A percentile compares a stretch with the other conserved stretches of the same genome.
These are phyloP conservation scores for Styphnolobium japonicum DNA, from an alignment of 306 rosid genomes.

Conservation along the genomic window DNA sequence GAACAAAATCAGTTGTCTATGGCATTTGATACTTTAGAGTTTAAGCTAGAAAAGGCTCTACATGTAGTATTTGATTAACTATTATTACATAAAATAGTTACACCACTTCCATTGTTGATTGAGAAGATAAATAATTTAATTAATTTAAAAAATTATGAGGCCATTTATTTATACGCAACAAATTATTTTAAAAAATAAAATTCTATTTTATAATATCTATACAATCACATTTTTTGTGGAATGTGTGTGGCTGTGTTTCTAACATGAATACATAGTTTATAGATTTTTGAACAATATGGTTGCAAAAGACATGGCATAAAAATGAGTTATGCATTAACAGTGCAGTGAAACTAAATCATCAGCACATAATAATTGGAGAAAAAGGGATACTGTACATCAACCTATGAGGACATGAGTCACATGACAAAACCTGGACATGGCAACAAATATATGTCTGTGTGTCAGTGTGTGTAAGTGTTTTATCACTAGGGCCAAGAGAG, in stretches of 20 bases:
- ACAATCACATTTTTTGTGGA: neutral
- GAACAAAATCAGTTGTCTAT: neutral
- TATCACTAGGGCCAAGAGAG: neutral
- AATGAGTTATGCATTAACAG: neutral
- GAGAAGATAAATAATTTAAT: neutral
- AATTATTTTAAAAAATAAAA: neutral
- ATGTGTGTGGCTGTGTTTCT: neutral
- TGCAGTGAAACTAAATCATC: neutral
- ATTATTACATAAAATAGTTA: neutral
- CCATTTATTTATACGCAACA: neutral
- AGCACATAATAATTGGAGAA: neutral
- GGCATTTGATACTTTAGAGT: no score
- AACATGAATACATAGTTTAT: neutral
- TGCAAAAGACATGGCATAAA: neutral
- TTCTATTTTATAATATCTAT: neutral
- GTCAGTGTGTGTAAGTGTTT: neutral
- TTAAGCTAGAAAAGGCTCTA: neutral
- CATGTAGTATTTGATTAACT: neutral
- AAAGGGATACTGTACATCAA: neutral
- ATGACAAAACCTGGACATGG: neutral
- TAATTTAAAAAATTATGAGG: neutral
- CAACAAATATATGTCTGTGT: neutral
- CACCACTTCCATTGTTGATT: neutral
- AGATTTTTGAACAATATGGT: neutral
- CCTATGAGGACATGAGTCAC: neutral